These are phyloP conservation scores for Lasiodiplodia citricola DNA, from an alignment of 2,329 filamentous ascomycete species.

Conservation along the genomic window DNA sequence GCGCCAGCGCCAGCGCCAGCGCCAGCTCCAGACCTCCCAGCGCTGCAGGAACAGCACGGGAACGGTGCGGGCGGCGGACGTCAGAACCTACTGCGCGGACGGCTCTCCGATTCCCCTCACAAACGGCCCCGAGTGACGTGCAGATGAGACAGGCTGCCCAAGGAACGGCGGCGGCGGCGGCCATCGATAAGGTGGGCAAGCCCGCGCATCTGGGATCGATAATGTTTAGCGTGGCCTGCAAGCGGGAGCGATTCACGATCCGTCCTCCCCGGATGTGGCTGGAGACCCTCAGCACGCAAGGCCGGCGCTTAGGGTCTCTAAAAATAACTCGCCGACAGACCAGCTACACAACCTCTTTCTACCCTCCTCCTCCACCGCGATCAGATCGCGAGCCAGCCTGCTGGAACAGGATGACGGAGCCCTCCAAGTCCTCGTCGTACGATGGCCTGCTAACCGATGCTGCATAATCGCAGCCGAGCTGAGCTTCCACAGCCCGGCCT, in stretches of 20 bases:
- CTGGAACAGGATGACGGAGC: slow-evolving; percentile 7
- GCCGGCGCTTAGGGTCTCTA: slow-evolving; percentile 9
- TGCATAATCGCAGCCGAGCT: slow-evolving; percentile 18
- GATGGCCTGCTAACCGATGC: slow-evolving; percentile 13
- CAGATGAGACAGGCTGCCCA: slow-evolving; percentile 11
- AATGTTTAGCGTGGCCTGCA: slow-evolving; percentile 23
- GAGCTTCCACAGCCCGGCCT: not conserved
- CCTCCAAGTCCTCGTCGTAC: slow-evolving; percentile 2
- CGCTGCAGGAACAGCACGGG: not conserved
- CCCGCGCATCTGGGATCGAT: slow-evolving; percentile 20
- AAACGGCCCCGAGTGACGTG: slow-evolving; percentile 21
- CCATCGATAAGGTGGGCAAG: slow-evolving; percentile 20
- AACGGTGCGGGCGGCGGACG: not conserved
- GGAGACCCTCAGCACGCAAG: not conserved
- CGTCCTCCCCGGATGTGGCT: slow-evolving; percentile 25
- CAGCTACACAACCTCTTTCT: slow-evolving; percentile 9
- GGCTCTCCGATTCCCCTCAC: not conserved
- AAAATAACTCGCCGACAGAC: not conserved
- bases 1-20: not conserved
- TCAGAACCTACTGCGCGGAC: slow-evolving; percentile 3
- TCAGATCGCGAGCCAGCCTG: slow-evolving; percentile 11
- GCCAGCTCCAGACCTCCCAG: not conserved
- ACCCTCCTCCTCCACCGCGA: slow-evolving; percentile 1
- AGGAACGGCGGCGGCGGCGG: slow-evolving; percentile 3
- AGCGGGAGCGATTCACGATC: slow-evolving; percentile 24